Evolutionary conservation across 108 stramenopile genomes (phyloP).

Genomic region (Cylindrotheca fusiformis): DNA sequence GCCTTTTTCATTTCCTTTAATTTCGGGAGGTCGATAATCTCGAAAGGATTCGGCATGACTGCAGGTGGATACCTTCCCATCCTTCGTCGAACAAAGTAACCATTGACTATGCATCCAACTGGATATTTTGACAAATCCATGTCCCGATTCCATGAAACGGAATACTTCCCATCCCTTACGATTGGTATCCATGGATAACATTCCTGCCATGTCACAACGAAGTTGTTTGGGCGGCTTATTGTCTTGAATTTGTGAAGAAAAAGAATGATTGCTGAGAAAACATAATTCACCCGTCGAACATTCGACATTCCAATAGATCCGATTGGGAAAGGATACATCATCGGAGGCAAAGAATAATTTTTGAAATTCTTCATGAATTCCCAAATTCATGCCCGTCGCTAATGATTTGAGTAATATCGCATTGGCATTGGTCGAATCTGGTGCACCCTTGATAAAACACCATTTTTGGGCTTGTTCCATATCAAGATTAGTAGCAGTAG

Average conservation of each 20-base stretch:
- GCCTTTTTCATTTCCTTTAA: no score
- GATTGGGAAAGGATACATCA: neutral
- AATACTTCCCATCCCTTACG: conserved; percentile 40
- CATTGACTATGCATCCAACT: conserved; percentile 45
- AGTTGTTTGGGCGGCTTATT: conserved; percentile 1
- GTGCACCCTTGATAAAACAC: conserved; percentile 5
- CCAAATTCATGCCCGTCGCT: conserved; percentile 23
- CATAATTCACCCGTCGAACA: conserved; percentile 17
- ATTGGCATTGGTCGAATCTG: conserved; percentile 26
- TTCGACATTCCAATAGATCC: conserved; percentile 10
- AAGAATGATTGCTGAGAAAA: conserved; percentile 6
- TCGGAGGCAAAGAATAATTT: conserved; percentile 15
- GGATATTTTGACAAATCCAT: conserved; percentile 25
- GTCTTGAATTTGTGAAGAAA: neutral
- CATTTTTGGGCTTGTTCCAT: no score
- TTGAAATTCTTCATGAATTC: conserved; percentile 15
- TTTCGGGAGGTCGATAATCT: neutral
- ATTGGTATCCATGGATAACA: conserved; percentile 10
- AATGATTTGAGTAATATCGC: conserved; percentile 31
- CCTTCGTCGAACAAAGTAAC: conserved; percentile 9
- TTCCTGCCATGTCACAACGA: conserved; percentile 35
- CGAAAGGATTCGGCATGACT: neutral
- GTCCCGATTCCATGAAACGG: conserved; percentile 32
- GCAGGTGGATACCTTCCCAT: neutral
- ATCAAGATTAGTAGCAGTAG: no score